Conservation (phyloP, 2,329 filamentous ascomycete species). For the Dothideomycetes sp. region DNA sequence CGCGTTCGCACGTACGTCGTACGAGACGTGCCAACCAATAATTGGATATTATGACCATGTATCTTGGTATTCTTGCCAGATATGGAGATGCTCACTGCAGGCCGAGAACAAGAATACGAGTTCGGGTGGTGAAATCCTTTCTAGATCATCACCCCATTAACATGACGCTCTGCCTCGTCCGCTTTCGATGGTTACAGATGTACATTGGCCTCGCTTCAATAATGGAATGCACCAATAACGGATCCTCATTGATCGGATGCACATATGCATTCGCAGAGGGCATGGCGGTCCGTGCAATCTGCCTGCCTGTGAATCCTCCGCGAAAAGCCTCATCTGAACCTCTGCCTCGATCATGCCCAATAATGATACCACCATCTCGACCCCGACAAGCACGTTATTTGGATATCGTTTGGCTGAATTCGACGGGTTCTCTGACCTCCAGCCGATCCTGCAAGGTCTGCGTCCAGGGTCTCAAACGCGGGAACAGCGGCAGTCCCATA, state of each 20-base stretch:
- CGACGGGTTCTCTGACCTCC: no score
- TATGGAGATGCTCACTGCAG: constrained; percentile 1
- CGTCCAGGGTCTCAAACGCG: constrained; percentile 10
- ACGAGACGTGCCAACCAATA: no score
- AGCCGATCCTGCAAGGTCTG: background rate
- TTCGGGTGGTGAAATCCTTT: no score
- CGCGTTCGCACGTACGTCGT: no score
- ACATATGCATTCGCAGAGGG: background rate
- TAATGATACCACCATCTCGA: background rate
- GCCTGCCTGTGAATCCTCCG: background rate
- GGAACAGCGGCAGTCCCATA: constrained; percentile 3
- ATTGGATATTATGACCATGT: background rate
- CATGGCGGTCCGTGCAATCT: constrained; percentile 1
- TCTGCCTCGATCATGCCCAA: no score
- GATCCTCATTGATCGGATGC: constrained; percentile 2
- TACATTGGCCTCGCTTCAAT: background rate
- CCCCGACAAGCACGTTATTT: constrained; percentile 8
- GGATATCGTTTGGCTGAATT: no score
- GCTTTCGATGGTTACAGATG: background rate
- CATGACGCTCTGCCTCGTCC: background rate
- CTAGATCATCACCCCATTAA: background rate
- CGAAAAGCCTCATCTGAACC: background rate
- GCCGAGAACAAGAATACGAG: constrained; percentile 7
- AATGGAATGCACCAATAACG: constrained; percentile 6
- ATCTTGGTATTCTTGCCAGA: constrained; percentile 7